Conservation (phyloP, 2,329 filamentous ascomycete species). For the Pseudocercospora eumusae region DNA sequence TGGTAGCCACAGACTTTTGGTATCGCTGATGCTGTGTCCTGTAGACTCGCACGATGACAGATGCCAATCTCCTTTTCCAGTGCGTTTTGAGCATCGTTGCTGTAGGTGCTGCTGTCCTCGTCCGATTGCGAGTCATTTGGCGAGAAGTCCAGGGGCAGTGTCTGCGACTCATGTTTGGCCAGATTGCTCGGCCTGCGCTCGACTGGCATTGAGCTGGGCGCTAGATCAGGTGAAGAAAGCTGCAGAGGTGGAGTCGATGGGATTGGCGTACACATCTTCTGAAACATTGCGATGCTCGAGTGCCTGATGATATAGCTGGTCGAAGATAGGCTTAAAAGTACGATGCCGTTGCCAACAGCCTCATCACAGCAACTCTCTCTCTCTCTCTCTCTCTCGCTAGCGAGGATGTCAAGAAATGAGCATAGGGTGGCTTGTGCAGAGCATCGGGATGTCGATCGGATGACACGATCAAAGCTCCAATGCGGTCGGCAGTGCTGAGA, state of each 20-base stretch:
- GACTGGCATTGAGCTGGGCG: constrained; percentile 4
- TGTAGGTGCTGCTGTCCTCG: background rate
- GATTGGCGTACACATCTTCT: too few relatives aligned
- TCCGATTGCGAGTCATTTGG: background rate
- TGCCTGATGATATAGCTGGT: background rate
- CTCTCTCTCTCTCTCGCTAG: too few relatives aligned
- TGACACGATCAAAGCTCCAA: background rate
- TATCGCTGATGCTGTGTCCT: background rate
- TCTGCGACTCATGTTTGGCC: constrained; percentile 3
- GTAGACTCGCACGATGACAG: background rate
- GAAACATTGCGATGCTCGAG: too few relatives aligned
- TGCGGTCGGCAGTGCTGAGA: background rate
- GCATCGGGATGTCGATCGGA: background rate
- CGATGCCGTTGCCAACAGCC: background rate
- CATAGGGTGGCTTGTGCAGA: constrained; percentile 1
- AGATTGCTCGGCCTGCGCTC: constrained; percentile 7
- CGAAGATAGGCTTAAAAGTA: background rate
- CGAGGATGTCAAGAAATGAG: constrained; percentile 1
- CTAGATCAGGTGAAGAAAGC: background rate
- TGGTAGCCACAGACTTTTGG: background rate
- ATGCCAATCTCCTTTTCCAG: background rate
- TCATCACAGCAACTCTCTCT: background rate
- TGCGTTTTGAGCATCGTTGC: background rate
- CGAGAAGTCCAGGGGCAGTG: background rate
- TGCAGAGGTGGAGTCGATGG: background rate